Evolutionary conservation across 176 grass and related monocot species (phyloP).

Genomic region (Chloris gayana): DNA sequence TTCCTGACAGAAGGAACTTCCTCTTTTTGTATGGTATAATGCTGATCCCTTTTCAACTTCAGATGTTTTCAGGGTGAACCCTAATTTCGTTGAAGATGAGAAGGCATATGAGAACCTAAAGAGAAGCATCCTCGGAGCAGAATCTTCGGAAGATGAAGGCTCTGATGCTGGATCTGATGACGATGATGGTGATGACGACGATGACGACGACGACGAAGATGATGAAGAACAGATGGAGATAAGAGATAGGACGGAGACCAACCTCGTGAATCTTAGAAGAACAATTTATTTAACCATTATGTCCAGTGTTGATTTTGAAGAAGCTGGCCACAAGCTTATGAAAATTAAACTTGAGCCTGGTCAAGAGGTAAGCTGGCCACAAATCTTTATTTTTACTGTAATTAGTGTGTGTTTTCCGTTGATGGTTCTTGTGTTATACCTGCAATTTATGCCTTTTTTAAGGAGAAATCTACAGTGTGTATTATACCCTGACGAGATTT

Average conservation of each 20-base stretch:
- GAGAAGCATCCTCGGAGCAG: constrained; percentile 72
- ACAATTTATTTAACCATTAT: constrained; percentile 98
- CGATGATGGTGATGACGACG: constrained; percentile 65
- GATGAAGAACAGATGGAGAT: constrained; percentile 92
- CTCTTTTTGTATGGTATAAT: constrained; percentile 10
- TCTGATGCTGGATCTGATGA: constrained; percentile 73
- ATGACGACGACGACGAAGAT: constrained; percentile 66
- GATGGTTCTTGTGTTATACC: constrained; percentile 2
- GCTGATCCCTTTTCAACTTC: constrained; percentile 40
- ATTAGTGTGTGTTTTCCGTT: constrained; percentile 17
- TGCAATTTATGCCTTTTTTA: background rate
- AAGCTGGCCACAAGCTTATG: constrained; percentile 96
- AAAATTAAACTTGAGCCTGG: constrained; percentile 99
- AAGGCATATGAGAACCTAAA: constrained; percentile 92
- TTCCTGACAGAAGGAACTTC: constrained; percentile 5
- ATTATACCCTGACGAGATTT: constrained; percentile 10
- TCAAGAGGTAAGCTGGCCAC: constrained; percentile 76
- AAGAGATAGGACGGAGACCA: constrained; percentile 89
- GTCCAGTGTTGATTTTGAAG: constrained; percentile 99
- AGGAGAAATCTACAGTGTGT: background rate
- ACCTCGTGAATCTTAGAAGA: constrained; percentile 89
- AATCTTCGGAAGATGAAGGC: constrained; percentile 81
- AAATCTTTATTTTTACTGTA: constrained; percentile 8
- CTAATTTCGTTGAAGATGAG: constrained; percentile 83
- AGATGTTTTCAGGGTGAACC: constrained; percentile 93